Evolutionary conservation across 768 basidiomycete genomes (phyloP).

Genomic region (Leccinum subtestaceum): DNA sequence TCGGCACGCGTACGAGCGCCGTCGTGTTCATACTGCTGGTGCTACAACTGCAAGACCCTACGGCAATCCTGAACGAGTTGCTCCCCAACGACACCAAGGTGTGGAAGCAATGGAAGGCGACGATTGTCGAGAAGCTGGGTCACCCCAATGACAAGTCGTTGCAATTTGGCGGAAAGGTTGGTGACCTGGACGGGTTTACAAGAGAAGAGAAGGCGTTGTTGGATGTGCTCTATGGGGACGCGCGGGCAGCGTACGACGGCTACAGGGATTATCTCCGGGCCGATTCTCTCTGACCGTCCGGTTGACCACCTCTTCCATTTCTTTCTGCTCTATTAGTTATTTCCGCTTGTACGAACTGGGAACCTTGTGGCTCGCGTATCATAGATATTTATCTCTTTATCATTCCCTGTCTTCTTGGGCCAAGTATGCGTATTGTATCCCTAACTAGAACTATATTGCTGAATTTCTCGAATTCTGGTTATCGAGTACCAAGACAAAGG

Average conservation of each 20-base stretch:
- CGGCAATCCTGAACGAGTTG: slow-evolving; percentile 12
- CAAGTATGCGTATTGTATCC: not conserved
- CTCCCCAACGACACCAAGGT: slow-evolving; percentile 23
- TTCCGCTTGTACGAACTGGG: not conserved
- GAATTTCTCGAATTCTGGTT: not conserved
- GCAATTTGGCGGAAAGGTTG: not conserved
- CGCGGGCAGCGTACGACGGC: slow-evolving; percentile 12
- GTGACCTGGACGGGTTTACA: slow-evolving; percentile 2
- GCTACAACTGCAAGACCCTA: slow-evolving; percentile 4
- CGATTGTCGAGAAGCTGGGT: slow-evolving; percentile 2
- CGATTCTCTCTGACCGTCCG: slow-evolving; percentile 1
- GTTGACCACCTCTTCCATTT: no score
- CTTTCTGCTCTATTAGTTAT: not conserved
- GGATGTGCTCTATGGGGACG: slow-evolving; percentile 9
- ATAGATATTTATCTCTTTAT: not conserved
- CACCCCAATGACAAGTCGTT: not conserved
- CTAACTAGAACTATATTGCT: not conserved
- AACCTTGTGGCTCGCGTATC: not conserved
- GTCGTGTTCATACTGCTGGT: slow-evolving; percentile 18
- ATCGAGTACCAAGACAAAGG: no score
- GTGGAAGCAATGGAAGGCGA: slow-evolving; percentile 20
- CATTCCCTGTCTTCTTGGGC: not conserved
- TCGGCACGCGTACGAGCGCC: slow-evolving; percentile 16
- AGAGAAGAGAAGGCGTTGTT: slow-evolving; percentile 11
- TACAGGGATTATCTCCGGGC: slow-evolving; percentile 14